phyloP scores from a whole-genome alignment of 257 asterid genomes.

The Linderniella brevidens region DNA sequence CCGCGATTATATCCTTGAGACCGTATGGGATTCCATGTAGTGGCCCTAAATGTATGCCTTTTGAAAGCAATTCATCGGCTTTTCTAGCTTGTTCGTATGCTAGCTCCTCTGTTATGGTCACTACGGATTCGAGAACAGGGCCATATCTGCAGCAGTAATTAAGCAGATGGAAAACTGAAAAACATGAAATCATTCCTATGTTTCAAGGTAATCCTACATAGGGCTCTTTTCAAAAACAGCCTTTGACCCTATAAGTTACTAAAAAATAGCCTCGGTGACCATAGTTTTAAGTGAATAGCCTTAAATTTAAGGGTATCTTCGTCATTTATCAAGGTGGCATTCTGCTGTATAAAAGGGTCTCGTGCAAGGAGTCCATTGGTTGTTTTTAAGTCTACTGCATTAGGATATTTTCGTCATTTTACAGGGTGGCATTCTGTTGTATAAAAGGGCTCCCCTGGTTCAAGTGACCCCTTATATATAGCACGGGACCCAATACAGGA shows the following conservation, averaged over 20 bases:
- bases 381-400: no score
- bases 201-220: no score
- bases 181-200: not conserved
- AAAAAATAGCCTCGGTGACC: not conserved
- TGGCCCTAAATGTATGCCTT: conserved; percentile 62
- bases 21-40: conserved; percentile 97
- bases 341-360: no score
- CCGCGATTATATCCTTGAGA: conserved; percentile 82
- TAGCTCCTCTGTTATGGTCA: conserved; percentile 78
- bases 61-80: conserved; percentile 60
- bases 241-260: no score
- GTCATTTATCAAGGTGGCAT: no score
- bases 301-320: not conserved
- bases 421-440: no score
- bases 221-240: no score
- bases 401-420: no score
- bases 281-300: not conserved
- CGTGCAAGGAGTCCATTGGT: no score
- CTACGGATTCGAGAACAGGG: conserved; percentile 69
- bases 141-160: conserved; percentile 34
- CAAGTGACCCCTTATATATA: no score
- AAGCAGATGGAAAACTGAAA: not conserved
- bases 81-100: conserved; percentile 67
- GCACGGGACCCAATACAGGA: no score
- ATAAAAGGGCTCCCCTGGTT: no score